phyloP scores from a whole-genome alignment of 768 basidiomycete species.

The Boletus barrowsii region DNA sequence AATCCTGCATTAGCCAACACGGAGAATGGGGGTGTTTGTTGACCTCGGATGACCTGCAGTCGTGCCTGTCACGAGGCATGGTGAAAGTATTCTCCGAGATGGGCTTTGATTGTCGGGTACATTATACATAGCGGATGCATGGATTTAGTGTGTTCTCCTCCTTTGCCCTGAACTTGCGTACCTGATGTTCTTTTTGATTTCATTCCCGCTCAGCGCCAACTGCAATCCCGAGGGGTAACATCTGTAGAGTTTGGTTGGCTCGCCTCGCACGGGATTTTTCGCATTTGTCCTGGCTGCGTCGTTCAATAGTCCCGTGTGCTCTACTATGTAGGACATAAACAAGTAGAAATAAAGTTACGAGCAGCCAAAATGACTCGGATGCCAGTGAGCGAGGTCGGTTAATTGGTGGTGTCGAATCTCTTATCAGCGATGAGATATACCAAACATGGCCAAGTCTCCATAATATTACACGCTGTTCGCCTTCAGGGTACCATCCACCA shows the following conservation, averaged over 20 bases:
- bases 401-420: no score
- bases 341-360: no score
- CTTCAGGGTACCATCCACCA: no score
- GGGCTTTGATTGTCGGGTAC: conserved; percentile 74
- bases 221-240: conserved; percentile 69
- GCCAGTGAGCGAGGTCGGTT: no score
- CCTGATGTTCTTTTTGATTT: conserved; percentile 24
- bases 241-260: conserved; percentile 80
- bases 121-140: conserved; percentile 75
- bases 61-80: conserved; percentile 63
- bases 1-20: conserved; percentile 65
- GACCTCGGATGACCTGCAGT: conserved; percentile 69
- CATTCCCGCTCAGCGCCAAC: conserved; percentile 63
- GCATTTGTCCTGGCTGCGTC: conserved; percentile 70
- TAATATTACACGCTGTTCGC: no score
- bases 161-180: conserved; percentile 25
- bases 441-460: no score
- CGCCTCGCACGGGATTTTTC: conserved; percentile 90
- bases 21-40: conserved; percentile 74
- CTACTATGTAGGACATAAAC: conserved; percentile 30
- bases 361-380: no score
- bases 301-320: conserved; percentile 60
- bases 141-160: conserved; percentile 68
- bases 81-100: conserved; percentile 56
- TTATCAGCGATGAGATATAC: no score